A percentile compares a stretch with the other conserved stretches of the same genome.
These are phyloP conservation scores for Tetrapisispora arboricola DNA, from an alignment of 805 yeast species.

Conservation along the genomic window DNA sequence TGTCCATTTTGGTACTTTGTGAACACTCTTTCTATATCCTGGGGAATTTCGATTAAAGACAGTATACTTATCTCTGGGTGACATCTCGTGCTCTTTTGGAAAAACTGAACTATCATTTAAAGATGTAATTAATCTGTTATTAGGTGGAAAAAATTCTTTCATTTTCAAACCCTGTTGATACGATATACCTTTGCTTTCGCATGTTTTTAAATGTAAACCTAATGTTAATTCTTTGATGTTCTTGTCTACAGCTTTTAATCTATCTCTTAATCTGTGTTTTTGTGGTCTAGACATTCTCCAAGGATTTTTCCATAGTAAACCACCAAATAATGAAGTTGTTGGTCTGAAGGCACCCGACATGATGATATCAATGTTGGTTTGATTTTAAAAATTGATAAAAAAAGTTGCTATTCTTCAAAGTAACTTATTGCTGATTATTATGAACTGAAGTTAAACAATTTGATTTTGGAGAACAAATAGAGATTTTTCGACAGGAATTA, in stretches of 20 bases:
- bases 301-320: constrained; percentile 49
- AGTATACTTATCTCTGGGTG: constrained; percentile 74
- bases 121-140: constrained; percentile 19
- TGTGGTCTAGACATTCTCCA: constrained; percentile 72
- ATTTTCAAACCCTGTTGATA: constrained; percentile 13
- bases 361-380: no score
- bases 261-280: constrained; percentile 72
- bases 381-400: neutral
- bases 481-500: no score
- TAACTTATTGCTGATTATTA: no score
- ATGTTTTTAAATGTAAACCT: constrained; percentile 23
- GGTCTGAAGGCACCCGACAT: constrained; percentile 16
- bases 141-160: constrained; percentile 17
- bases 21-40: constrained; percentile 82
- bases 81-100: constrained; percentile 79
- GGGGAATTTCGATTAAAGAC: constrained; percentile 65
- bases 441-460: no score
- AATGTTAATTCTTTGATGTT: constrained; percentile 43
- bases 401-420: no score
- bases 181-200: constrained; percentile 15
- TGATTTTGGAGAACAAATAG: no score
- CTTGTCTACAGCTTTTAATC: constrained; percentile 73
- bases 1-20: constrained; percentile 87
- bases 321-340: constrained; percentile 22
- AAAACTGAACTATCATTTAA: constrained; percentile 33